Base-by-base conservation (phyloP, 192 early-diverging fungal species). In the Haplosporangium gracile region DNA sequence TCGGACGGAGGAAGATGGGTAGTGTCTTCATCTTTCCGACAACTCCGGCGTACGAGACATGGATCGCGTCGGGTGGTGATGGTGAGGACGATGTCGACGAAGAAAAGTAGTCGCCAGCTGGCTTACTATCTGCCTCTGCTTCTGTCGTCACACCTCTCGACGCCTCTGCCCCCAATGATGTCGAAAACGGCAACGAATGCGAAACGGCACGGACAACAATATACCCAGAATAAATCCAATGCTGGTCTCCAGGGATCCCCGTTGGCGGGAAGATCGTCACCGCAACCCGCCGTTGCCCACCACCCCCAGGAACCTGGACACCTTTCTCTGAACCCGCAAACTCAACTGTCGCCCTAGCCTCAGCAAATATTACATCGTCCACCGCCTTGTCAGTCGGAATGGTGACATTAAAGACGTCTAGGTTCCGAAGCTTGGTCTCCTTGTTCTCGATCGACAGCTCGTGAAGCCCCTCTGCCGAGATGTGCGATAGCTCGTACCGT, bases 221-320 rank as follows among this genome's bases (percentile, higher is more conserved):
- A 22, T 79, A 79, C 22, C 65, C 81, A 1, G 80, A 65, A n/a
- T 83, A 88, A 45, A 88, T 70, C 68, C 78, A 78, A 39, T 82
- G 77, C 38, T 88, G 72, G 4, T 72, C 39, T 0, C 3, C 6
- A 24, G 76, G 65, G 11, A 88, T 24, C 29, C 13, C 29, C 15
- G 4, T 9, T 5, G 91, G 92, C 10, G 89, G 85, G 4, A 45
- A 74, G 32, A 93, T 88, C 16, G 13, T 74, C 16, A 93, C 49
- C 5, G 42, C 71, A 2, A 91, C 70, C 13, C 76, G 75, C 4
- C 70, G 65, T 36, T 60, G 65, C 39, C 71, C 72, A 11, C 81
- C 72, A 7, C 26, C 47, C 2, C 89, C 79, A 16, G 76, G 65
- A 0, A 93, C 77, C 2, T 1, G 70, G 15, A 93, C n/a, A 1